phyloP scores from a whole-genome alignment of 208 protist species.

The Leishmania guyanensis region DNA sequence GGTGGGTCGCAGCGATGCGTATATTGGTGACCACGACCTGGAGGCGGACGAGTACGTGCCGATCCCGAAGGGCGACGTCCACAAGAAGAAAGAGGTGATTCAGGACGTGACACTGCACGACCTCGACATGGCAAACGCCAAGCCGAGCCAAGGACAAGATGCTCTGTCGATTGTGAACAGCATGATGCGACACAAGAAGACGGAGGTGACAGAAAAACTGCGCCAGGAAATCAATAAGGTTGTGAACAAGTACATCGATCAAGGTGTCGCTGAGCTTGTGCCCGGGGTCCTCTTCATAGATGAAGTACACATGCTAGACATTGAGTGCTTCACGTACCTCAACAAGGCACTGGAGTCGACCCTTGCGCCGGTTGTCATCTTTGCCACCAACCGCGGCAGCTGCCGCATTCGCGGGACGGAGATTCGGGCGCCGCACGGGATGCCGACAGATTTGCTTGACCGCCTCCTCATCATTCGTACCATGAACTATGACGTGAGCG shows the following conservation, averaged over 20 bases:
- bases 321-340: constrained; percentile 99
- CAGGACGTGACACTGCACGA: constrained; percentile 99
- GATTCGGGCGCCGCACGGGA: constrained; percentile 98
- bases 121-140: constrained; percentile 99
- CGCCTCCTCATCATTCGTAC: constrained; percentile 99
- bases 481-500: constrained; percentile 94
- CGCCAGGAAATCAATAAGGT: constrained; percentile 99
- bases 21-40: constrained; percentile 96
- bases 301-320: constrained; percentile 99
- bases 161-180: constrained; percentile 97
- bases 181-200: constrained; percentile 99
- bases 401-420: constrained; percentile 98
- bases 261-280: constrained; percentile 99
- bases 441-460: constrained; percentile 99
- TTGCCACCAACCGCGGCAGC: constrained; percentile 99
- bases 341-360: constrained; percentile 99
- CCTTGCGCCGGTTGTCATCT: constrained; percentile 99
- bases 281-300: constrained; percentile 99
- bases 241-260: constrained; percentile 99
- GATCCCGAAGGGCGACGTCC: constrained; percentile 99
- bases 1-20: constrained; percentile 96
- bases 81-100: constrained; percentile 99
- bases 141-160: constrained; percentile 97
- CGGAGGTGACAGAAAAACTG: constrained; percentile 99
- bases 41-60: constrained; percentile 99